Evolutionary conservation across 768 basidiomycete genomes (phyloP).

Genomic region (Xanthoconium stramineum): DNA sequence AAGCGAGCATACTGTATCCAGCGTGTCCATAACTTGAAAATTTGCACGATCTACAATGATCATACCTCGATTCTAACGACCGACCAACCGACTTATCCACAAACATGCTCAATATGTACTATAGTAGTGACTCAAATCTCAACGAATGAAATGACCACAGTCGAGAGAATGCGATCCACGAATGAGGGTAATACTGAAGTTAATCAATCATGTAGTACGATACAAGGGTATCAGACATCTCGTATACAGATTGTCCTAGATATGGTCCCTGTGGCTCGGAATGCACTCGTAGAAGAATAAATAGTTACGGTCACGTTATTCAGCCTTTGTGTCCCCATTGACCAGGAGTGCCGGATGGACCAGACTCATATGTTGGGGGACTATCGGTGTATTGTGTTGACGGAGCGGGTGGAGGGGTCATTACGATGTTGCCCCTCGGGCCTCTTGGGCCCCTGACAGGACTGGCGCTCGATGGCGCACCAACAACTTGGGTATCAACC

Average conservation of each 20-base stretch:
- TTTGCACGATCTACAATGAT: not conserved
- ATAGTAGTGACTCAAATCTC: not conserved
- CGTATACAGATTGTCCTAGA: constrained; percentile 11
- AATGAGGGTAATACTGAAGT: not conserved
- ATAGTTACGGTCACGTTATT: not conserved
- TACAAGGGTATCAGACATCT: constrained; percentile 24
- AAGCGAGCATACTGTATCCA: not conserved
- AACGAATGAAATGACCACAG: not conserved
- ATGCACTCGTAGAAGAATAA: not conserved
- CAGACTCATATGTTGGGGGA: constrained; percentile 67
- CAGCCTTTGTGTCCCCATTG: constrained; percentile 48
- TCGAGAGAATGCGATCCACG: not conserved
- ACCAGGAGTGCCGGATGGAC: constrained; percentile 44
- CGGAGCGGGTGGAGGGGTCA: constrained; percentile 21
- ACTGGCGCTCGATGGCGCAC: constrained; percentile 28
- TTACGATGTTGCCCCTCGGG: constrained; percentile 27
- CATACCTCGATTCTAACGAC: constrained; percentile 29
- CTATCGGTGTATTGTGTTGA: constrained; percentile 42
- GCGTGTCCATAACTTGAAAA: not conserved
- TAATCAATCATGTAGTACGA: constrained; percentile 7
- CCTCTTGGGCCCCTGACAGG: constrained; percentile 44
- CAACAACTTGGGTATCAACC: constrained; percentile 37
- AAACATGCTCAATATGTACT: not conserved
- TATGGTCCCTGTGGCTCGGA: constrained; percentile 18
- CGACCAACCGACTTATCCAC: constrained; percentile 56